Conservation (phyloP, 2,329 filamentous ascomycete species). For the Colletotrichum echinochloae region DNA sequence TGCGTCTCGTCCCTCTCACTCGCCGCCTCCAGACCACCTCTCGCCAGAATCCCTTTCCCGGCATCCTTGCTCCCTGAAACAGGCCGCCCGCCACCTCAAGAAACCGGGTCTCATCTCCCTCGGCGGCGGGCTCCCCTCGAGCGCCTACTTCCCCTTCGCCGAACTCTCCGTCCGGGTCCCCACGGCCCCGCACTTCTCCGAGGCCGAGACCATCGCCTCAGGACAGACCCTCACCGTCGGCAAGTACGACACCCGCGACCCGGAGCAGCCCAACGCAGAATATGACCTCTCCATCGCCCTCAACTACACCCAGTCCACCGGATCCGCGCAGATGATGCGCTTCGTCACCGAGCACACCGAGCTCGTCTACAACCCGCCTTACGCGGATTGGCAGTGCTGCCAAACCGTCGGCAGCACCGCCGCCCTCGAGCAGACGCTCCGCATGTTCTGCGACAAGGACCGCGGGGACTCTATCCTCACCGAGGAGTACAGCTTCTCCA, state of each 20-base stretch:
- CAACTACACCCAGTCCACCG: conserved; percentile 92
- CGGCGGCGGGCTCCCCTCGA: conserved; percentile 89
- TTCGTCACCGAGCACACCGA: conserved; percentile 97
- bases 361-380: conserved; percentile 86
- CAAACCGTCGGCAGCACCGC: conserved; percentile 89
- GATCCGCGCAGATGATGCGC: conserved; percentile 86
- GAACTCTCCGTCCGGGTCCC: conserved; percentile 81
- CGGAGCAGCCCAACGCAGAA: conserved; percentile 53
- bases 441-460: conserved; percentile 79
- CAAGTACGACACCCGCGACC: conserved; percentile 82
- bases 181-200: conserved; percentile 74
- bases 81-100: conserved; percentile 82
- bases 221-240: conserved; percentile 75
- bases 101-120: conserved; percentile 90
- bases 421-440: conserved; percentile 83
- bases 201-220: conserved; percentile 70
- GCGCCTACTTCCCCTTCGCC: conserved; percentile 93
- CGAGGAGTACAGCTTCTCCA: conserved; percentile 92
- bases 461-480: conserved; percentile 83
- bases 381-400: conserved; percentile 88
- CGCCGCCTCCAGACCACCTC: conserved; percentile 61
- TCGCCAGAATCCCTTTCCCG: conserved; percentile 71
- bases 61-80: conserved; percentile 81
- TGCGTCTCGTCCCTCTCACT: background rate
- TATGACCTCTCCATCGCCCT: conserved; percentile 88